A percentile compares a stretch with the other conserved stretches of the same genome.
phyloP scores from a whole-genome alignment of 495 filamentous ascomycete genomes.

The Haplographium delicatum region DNA sequence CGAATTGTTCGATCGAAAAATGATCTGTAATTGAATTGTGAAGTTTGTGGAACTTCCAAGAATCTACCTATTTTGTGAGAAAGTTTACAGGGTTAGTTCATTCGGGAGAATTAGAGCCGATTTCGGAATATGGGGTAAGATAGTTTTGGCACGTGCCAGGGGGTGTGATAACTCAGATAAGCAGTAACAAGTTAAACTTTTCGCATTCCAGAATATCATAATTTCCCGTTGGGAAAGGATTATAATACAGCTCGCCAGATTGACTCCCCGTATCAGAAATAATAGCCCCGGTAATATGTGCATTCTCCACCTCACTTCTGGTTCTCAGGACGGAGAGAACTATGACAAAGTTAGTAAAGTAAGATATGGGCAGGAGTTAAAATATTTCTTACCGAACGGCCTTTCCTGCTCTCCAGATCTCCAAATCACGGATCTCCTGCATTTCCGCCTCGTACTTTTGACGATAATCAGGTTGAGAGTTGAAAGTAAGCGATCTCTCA shows the following conservation, averaged over 20 bases:
- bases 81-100: slow-evolving; percentile 1
- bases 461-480: slow-evolving; percentile 88
- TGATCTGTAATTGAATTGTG: neutral
- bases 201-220: slow-evolving; percentile 24
- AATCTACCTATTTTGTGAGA: neutral
- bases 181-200: slow-evolving; percentile 22
- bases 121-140: slow-evolving; percentile 9
- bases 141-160: slow-evolving; percentile 1
- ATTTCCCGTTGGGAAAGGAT: slow-evolving; percentile 16
- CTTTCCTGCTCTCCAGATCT: slow-evolving; percentile 99
- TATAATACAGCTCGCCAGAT: slow-evolving; percentile 25
- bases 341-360: slow-evolving; percentile 29
- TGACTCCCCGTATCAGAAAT: slow-evolving; percentile 12
- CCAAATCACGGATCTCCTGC: slow-evolving; percentile 89
- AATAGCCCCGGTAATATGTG: neutral
- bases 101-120: slow-evolving; percentile 13
- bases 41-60: neutral
- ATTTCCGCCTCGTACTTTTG: slow-evolving; percentile 95
- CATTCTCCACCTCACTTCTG: slow-evolving; percentile 53
- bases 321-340: slow-evolving; percentile 88
- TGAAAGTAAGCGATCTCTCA: slow-evolving; percentile 88
- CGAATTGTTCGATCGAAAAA: neutral
- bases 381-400: slow-evolving; percentile 65
- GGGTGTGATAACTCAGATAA: slow-evolving; percentile 2
- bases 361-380: neutral